A percentile compares a stretch with the other conserved stretches of the same genome.
These are phyloP conservation scores for Chaetothyriales sp. DNA, from an alignment of 2,329 filamentous ascomycete genomes.

Conservation along the genomic window DNA sequence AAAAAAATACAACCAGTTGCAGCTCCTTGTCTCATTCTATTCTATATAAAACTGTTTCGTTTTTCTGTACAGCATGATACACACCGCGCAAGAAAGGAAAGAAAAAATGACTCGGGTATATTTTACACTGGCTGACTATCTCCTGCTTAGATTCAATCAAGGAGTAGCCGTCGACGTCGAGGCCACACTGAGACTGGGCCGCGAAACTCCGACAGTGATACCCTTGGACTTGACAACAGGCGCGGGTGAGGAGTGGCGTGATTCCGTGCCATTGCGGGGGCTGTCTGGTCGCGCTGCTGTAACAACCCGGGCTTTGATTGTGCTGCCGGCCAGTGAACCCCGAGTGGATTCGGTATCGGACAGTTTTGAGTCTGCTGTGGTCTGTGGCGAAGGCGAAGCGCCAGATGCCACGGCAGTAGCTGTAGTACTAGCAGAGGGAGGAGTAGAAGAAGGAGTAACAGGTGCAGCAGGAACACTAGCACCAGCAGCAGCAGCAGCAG, in stretches of 20 bases:
- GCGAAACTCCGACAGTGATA: slow-evolving; percentile 13
- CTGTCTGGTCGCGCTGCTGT: neutral
- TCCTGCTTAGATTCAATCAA: neutral
- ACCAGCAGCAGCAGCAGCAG: neutral
- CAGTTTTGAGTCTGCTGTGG: neutral
- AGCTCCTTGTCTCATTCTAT: too few relatives aligned
- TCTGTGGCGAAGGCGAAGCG: neutral
- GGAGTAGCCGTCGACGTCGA: neutral
- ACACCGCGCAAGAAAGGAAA: too few relatives aligned
- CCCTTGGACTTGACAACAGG: slow-evolving; percentile 11
- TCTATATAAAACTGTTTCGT: neutral
- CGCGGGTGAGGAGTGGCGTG: slow-evolving; percentile 1
- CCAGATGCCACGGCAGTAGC: too few relatives aligned
- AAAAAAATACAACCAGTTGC: too few relatives aligned
- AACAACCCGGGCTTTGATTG: slow-evolving; percentile 1
- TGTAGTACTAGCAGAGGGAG: too few relatives aligned
- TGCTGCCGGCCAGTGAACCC: neutral
- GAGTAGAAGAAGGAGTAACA: too few relatives aligned
- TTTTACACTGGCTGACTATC: neutral
- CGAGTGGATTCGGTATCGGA: slow-evolving; percentile 1
- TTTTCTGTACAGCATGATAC: too few relatives aligned
- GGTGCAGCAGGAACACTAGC: neutral
- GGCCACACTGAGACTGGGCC: slow-evolving; percentile 9
- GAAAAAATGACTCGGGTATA: too few relatives aligned
- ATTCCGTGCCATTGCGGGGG: slow-evolving; percentile 1